Base-by-base conservation (phyloP, 306 rosid genomes). In the Styphnolobium japonicum region DNA sequence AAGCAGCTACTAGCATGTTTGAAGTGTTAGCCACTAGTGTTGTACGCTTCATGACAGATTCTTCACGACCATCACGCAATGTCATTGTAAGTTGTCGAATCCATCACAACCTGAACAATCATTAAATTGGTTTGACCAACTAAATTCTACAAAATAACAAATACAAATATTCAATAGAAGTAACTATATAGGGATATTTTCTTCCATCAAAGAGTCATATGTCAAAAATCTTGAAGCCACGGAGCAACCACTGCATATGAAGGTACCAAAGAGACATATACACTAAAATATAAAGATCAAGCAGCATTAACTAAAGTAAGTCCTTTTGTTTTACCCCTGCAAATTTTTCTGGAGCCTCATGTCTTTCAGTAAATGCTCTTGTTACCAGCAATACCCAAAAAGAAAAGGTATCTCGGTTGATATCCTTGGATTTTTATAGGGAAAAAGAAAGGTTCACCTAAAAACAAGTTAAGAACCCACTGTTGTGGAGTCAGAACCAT, bases 1-100 rank as follows among this genome's bases (percentile, higher is more conserved):
- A 98, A 85, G 99, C 99, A 83, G 99, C 99, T 88, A 96, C 98
- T 48, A 96, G 99, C 99, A 96, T 96, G 84, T 96, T 96, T 71
- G 99, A 96, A 83, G 99, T 96, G 89, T 96, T 96, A 77, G 99
- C 99, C 78, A 96, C 99, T 36, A 96, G 94, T 43, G 99, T 96
- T 23, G 99, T 96, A 51, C 99, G 99, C 87, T 93, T 96, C 99
- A 96, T 93, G 82, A 96, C 99, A 86, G 99, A 96, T 86, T 96
- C 99, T 88, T 96, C 99, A 78, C 99, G 99, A 6, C 99, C 99
- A 83, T 96, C 99, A 65, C 98, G 99, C 85, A 96, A 87, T 76
- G 99, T 96, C 99, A 96, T 96, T 76, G 99, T 96, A 89, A 96
- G 89, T 93, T 96, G 99, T 49, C 98, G 99, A 51, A 96, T 96